These are phyloP conservation scores for Turritis glabra DNA, from an alignment of 345 rosid genomes.

Conservation along the genomic window DNA sequence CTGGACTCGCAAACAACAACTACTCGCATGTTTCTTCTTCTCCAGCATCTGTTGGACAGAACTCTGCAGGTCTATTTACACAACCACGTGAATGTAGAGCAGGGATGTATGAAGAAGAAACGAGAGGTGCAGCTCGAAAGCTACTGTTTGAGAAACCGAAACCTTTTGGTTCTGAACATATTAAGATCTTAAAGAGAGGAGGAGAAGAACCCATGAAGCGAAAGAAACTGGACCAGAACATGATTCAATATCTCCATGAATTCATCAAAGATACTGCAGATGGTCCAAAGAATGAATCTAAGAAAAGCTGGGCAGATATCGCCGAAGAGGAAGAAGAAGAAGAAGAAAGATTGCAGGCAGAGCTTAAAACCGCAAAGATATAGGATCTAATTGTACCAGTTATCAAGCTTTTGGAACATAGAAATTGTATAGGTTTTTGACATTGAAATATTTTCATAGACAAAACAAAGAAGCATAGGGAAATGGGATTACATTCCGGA, in stretches of 20 bases:
- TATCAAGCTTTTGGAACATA: neutral
- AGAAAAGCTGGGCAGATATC: slow-evolving; percentile 85
- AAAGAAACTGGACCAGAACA: slow-evolving; percentile 35
- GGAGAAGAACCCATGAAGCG: slow-evolving; percentile 18
- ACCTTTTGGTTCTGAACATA: neutral
- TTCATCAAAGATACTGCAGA: slow-evolving; percentile 28
- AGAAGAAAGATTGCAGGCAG: slow-evolving; percentile 8
- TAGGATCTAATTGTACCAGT: slow-evolving; percentile 1
- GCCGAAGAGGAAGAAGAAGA: slow-evolving; percentile 68
- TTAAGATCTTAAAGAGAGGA: slow-evolving; percentile 5
- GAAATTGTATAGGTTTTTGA: slow-evolving; percentile 30
- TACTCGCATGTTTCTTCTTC: slow-evolving; percentile 17
- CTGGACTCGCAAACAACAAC: slow-evolving; percentile 19
- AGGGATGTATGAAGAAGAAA: slow-evolving; percentile 21
- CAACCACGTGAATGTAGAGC: slow-evolving; percentile 41
- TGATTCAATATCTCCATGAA: slow-evolving; percentile 39
- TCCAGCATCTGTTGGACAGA: slow-evolving; percentile 27
- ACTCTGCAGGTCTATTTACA: slow-evolving; percentile 41
- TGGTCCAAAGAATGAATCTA: slow-evolving; percentile 13
- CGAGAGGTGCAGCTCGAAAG: slow-evolving; percentile 35
- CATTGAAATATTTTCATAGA: slow-evolving; percentile 17
- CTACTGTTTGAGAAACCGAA: slow-evolving; percentile 36
- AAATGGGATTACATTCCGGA: slow-evolving; percentile 28
- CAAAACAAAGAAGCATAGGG: slow-evolving; percentile 34
- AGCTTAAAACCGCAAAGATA: neutral